These are phyloP conservation scores for Amanita polypyramis DNA, from an alignment of 768 basidiomycete species.

Conservation along the genomic window DNA sequence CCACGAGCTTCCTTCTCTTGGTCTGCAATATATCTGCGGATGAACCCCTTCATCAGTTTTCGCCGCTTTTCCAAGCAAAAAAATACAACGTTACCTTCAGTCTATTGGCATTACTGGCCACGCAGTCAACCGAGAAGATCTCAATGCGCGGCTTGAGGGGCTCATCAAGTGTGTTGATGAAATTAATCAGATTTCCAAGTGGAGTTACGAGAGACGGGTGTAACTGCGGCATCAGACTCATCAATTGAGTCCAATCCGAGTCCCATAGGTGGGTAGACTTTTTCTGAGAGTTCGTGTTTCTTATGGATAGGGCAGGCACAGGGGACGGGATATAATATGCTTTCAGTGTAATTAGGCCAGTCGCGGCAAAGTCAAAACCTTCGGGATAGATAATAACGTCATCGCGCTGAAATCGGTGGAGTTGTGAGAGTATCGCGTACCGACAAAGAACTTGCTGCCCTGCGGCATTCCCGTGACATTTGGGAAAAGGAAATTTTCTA, in stretches of 20 bases:
- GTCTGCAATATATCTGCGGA: slow-evolving; percentile 20
- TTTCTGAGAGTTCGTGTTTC: slow-evolving; percentile 5
- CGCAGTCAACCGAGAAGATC: slow-evolving; percentile 21
- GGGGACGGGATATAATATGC: slow-evolving; percentile 20
- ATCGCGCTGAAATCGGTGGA: background rate
- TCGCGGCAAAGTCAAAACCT: slow-evolving; percentile 22
- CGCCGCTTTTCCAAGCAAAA: background rate
- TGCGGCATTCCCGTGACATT: slow-evolving; percentile 11
- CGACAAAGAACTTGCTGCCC: slow-evolving; percentile 21
- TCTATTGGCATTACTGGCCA: slow-evolving; percentile 16
- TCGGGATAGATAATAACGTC: background rate
- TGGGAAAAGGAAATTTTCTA: slow-evolving; percentile 20
- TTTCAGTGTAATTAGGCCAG: slow-evolving; percentile 18
- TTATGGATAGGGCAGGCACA: slow-evolving; percentile 3
- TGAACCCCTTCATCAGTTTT: background rate
- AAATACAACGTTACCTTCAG: slow-evolving; percentile 15
- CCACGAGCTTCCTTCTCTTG: slow-evolving; percentile 19
- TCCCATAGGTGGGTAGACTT: slow-evolving; percentile 15
- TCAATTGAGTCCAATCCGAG: slow-evolving; percentile 15
- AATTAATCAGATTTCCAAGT: slow-evolving; percentile 18
- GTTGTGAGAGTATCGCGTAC: slow-evolving; percentile 10
- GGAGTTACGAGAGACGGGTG: slow-evolving; percentile 17
- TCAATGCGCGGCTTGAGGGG: slow-evolving; percentile 16
- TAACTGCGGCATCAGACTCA: slow-evolving; percentile 14
- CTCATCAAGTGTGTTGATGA: slow-evolving; percentile 15